Conservation (phyloP, 306 rosid species). For the Glycine latifolia region DNA sequence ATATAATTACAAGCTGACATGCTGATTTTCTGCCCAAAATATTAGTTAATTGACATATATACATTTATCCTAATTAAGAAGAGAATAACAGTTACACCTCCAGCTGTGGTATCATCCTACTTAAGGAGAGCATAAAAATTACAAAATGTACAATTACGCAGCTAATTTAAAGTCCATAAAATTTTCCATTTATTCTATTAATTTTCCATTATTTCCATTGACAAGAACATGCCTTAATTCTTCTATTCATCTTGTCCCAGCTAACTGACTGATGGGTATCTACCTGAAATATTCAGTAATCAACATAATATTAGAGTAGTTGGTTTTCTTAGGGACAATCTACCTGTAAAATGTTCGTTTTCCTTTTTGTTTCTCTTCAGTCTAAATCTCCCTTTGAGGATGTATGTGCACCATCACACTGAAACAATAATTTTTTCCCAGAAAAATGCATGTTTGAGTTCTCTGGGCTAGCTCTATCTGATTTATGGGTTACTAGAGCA, state of each 20-base stretch:
- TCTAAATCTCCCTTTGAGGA: slow-evolving; percentile 13
- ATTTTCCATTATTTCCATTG: neutral
- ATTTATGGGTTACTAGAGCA: slow-evolving; percentile 26
- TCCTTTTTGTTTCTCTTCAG: neutral
- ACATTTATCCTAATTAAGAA: neutral
- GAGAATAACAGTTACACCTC: neutral
- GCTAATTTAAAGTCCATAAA: neutral
- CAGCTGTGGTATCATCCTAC: too few species aligned
- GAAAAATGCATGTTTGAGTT: neutral
- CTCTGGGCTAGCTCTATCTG: neutral
- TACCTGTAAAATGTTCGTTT: neutral
- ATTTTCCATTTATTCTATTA: neutral
- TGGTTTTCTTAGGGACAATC: neutral
- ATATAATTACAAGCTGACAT: neutral
- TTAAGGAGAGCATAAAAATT: neutral
- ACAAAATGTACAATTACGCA: neutral
- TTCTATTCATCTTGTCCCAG: neutral
- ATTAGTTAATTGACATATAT: neutral
- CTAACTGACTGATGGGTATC: neutral
- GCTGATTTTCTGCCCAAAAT: neutral
- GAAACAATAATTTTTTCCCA: neutral
- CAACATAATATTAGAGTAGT: neutral
- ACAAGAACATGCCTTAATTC: neutral
- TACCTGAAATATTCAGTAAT: neutral
- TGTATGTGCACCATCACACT: slow-evolving; percentile 22